Conservation (phyloP, 306 rosid genomes). For the Pterocarpus macrocarpus region DNA sequence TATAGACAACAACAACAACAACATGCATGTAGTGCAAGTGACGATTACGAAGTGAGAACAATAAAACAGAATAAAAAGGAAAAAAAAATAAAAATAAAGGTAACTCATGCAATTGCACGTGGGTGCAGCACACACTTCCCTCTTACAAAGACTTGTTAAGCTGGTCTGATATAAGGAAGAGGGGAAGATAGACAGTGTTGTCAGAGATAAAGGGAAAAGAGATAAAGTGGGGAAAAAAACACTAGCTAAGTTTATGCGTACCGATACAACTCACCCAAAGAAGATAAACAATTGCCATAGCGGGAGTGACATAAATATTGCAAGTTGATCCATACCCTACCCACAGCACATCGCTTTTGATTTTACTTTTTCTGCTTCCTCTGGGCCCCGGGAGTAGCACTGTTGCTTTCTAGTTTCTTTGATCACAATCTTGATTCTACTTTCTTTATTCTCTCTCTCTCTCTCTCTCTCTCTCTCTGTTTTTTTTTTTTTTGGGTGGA, state of each 20-base stretch:
- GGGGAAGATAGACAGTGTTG: background rate
- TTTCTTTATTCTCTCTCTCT: no score
- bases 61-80: background rate
- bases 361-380: background rate
- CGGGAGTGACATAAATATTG: background rate
- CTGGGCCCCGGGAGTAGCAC: background rate
- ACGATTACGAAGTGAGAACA: constrained; percentile 33
- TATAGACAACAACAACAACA: background rate
- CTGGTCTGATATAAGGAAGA: background rate
- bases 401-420: background rate
- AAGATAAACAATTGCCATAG: background rate
- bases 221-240: no score
- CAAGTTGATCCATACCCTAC: background rate
- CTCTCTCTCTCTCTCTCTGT: no score
- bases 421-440: background rate
- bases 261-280: background rate
- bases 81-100: background rate
- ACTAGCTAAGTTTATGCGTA: background rate
- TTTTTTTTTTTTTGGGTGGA: no score
- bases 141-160: constrained; percentile 1
- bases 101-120: constrained; percentile 40
- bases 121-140: constrained; percentile 19
- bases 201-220: no score
- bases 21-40: constrained; percentile 53
- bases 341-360: background rate